These are phyloP conservation scores for Debaryomyces nepalensis DNA, from an alignment of 1,139 yeast genomes.

Conservation along the genomic window DNA sequence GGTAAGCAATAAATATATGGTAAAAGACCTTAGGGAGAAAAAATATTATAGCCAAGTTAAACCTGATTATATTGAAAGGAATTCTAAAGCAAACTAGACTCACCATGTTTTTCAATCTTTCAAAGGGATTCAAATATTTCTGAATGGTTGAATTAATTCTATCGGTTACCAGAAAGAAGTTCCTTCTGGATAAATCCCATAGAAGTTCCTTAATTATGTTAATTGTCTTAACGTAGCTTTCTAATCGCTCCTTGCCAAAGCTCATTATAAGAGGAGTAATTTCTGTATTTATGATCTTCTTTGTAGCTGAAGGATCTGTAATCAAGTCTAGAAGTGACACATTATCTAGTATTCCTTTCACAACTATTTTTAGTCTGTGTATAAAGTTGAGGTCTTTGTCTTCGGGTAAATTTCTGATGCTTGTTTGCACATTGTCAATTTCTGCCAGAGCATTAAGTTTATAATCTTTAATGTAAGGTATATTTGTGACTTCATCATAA, in stretches of 20 bases:
- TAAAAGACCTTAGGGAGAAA: conserved; percentile 26
- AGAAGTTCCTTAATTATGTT: conserved; percentile 19
- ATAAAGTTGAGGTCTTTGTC: neutral
- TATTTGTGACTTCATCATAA: conserved; percentile 10
- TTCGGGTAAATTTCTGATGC: neutral
- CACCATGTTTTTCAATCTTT: conserved; percentile 15
- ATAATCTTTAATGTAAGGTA: conserved; percentile 1
- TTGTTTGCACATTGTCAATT: neutral
- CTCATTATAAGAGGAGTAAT: conserved; percentile 16
- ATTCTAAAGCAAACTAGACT: conserved; percentile 20
- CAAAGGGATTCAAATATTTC: conserved; percentile 16
- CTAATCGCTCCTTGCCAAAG: conserved; percentile 5
- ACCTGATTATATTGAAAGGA: conserved; percentile 23
- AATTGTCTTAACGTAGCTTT: conserved; percentile 11
- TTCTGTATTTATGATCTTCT: conserved; percentile 16
- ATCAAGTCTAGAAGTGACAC: conserved; percentile 19
- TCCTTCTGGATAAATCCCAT: conserved; percentile 25
- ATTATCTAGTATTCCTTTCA: conserved; percentile 14
- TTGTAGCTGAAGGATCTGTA: conserved; percentile 18
- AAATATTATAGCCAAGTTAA: conserved; percentile 22
- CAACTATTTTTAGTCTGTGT: conserved; percentile 6
- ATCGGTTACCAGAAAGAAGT: conserved; percentile 15
- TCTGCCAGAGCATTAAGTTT: conserved; percentile 13
- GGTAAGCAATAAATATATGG: conserved; percentile 23
- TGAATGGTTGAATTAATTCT: neutral